Evolutionary conservation across 495 filamentous ascomycete genomes (phyloP), one percentile per base, ranked within the genome.

Genomic region (Cladorrhinum samala): DNA sequence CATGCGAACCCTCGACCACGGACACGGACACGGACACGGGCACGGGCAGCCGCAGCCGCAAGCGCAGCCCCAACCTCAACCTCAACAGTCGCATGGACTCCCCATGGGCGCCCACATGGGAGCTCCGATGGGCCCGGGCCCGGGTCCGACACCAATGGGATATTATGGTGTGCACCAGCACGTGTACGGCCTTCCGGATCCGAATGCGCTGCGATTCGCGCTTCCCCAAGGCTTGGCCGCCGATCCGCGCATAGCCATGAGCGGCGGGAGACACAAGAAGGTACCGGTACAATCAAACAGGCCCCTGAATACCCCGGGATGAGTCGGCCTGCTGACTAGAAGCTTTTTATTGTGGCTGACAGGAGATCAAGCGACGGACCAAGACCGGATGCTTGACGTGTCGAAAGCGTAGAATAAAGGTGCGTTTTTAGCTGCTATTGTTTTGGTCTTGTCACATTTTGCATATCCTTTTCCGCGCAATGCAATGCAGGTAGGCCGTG

Each of bases 361-460:
- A 82, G 79, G 93, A 98, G 74, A 95, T 98, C 68, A 97, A 98
- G 78, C 83, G 93, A 62, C 82, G 93, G 62, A 98, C 93, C 39
- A 98, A 98, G 77, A 96, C 93, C 3, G 93, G 93, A 13, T 98
- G 93, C 70, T 72, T 97, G 69, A 98, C 93, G 30, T 98, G 93
- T 77, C 83, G 93, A 57, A 96, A 96, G 70, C 83, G 93, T 62
- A 81, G 93, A 71, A 97, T 98, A 74, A 98, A 98, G 91, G 93
- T 96, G 80, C 66, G 87, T 83, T 1, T 16, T 20, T 6, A 40
- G 18, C 27, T 42, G 5, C 13, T 23, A n/a, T 45, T 44, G 43
- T 20, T 27, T 47, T 23, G 46, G n/a, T 46, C 9, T 23, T 18
- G 48, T 37, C 49, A 16, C 41, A 39, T 30, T 50, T 54, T 45